These are phyloP conservation scores for Tuber magnatum DNA, from an alignment of 495 filamentous ascomycete genomes.

Conservation along the genomic window DNA sequence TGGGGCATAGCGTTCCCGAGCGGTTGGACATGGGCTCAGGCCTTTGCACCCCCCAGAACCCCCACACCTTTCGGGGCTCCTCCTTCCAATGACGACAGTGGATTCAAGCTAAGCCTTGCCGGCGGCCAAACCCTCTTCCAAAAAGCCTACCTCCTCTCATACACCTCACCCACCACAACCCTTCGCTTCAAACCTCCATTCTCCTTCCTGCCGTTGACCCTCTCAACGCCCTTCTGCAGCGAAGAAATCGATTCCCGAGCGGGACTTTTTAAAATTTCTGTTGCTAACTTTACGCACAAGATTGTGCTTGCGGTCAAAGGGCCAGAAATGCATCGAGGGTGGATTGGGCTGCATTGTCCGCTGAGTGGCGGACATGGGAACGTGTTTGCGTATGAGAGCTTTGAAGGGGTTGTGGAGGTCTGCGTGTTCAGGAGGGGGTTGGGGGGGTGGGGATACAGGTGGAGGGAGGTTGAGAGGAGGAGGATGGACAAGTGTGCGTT, in stretches of 20 bases:
- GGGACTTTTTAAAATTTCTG: slow-evolving; percentile 35
- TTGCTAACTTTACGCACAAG: slow-evolving; percentile 39
- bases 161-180: slow-evolving; percentile 30
- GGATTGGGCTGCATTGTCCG: slow-evolving; percentile 44
- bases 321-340: slow-evolving; percentile 40
- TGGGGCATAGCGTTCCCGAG: slow-evolving; percentile 46
- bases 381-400: slow-evolving; percentile 45
- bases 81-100: slow-evolving; percentile 4
- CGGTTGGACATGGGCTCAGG: slow-evolving; percentile 47
- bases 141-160: slow-evolving; percentile 46
- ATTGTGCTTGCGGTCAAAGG: slow-evolving; percentile 42
- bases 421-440: slow-evolving; percentile 40
- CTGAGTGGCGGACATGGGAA: slow-evolving; percentile 44
- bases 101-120: slow-evolving; percentile 36
- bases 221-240: slow-evolving; percentile 39
- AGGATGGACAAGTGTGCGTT: slow-evolving; percentile 43
- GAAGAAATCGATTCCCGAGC: slow-evolving; percentile 41
- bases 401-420: slow-evolving; percentile 43
- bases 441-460: slow-evolving; percentile 34
- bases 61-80: slow-evolving; percentile 31
- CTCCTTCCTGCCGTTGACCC: slow-evolving; percentile 26
- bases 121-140: slow-evolving; percentile 46
- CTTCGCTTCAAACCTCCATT: slow-evolving; percentile 23
- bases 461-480: slow-evolving; percentile 41
- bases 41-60: slow-evolving; percentile 5